phyloP scores from a whole-genome alignment of 164 flowering plant species.

The grape (Vitis vinifera) region DNA sequence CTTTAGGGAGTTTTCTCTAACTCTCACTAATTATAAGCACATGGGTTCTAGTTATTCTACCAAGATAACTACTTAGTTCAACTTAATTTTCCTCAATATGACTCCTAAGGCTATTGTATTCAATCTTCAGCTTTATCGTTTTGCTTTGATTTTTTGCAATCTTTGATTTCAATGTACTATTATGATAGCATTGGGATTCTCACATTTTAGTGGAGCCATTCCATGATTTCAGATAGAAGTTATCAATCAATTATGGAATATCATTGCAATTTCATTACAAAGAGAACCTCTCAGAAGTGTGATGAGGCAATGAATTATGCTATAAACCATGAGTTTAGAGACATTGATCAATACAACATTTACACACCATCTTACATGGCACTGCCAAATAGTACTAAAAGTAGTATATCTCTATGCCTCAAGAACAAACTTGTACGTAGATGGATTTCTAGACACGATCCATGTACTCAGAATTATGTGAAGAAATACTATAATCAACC shows the following conservation, averaged over 20 bases:
- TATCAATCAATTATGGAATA: slow-evolving; percentile 49
- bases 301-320: slow-evolving; percentile 48
- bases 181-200: slow-evolving; percentile 73
- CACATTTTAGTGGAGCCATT: slow-evolving; percentile 76
- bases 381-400: slow-evolving; percentile 2
- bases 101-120: too few relatives aligned
- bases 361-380: slow-evolving; percentile 61
- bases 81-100: too few relatives aligned
- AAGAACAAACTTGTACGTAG: slow-evolving; percentile 49
- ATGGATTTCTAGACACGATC: slow-evolving; percentile 68
- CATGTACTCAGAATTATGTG: slow-evolving; percentile 76
- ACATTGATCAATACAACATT: slow-evolving; percentile 84
- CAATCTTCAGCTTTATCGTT: too few relatives aligned
- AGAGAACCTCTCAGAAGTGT: slow-evolving; percentile 32
- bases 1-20: too few relatives aligned
- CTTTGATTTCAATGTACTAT: slow-evolving; percentile 9
- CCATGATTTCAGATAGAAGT: slow-evolving; percentile 75
- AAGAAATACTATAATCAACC: slow-evolving; percentile 70
- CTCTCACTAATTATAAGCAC: too few relatives aligned
- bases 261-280: slow-evolving; percentile 50
- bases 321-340: slow-evolving; percentile 66
- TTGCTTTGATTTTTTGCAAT: too few relatives aligned
- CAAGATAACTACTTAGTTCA: too few relatives aligned
- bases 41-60: too few relatives aligned
- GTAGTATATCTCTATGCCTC: slow-evolving; percentile 4